Conservation (phyloP, 2,329 filamentous ascomycete genomes). For the Talaromyces amestolkiae region DNA sequence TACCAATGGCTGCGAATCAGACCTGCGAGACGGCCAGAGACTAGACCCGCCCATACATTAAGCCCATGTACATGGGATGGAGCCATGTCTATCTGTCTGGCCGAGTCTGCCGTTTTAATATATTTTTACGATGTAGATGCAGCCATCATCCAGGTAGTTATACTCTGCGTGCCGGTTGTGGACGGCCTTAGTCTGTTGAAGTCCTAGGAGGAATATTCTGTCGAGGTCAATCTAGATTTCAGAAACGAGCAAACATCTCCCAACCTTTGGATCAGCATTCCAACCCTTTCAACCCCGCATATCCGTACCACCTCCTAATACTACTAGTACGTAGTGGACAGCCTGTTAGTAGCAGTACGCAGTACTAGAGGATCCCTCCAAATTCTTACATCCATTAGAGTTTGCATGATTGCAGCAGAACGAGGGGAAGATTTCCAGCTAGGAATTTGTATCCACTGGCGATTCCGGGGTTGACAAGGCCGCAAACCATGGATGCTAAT, state of each 20-base stretch:
- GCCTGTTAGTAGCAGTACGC: too few relatives aligned
- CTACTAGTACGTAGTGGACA: background rate
- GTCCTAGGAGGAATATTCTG: background rate
- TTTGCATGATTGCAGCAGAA: background rate
- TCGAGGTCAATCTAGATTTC: background rate
- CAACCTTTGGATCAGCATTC: slow-evolving; percentile 3
- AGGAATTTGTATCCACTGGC: background rate
- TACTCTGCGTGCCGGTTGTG: background rate
- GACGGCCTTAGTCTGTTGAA: too few relatives aligned
- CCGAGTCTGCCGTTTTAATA: slow-evolving; percentile 2
- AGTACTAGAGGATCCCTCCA: too few relatives aligned
- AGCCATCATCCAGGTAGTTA: background rate
- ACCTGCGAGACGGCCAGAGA: background rate
- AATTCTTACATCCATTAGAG: background rate
- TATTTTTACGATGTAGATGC: background rate
- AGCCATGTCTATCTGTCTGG: background rate
- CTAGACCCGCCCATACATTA: slow-evolving; percentile 5
- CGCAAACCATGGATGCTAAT: background rate
- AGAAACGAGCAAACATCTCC: background rate
- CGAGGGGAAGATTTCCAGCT: slow-evolving; percentile 5
- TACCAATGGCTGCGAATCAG: slow-evolving; percentile 1
- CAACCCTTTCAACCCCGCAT: slow-evolving; percentile 4
- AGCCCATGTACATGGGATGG: slow-evolving; percentile 3
- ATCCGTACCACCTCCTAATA: background rate
- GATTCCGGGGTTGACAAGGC: background rate